These are phyloP conservation scores for Vitis amurensis DNA, from an alignment of 164 flowering plant species.

Conservation along the genomic window DNA sequence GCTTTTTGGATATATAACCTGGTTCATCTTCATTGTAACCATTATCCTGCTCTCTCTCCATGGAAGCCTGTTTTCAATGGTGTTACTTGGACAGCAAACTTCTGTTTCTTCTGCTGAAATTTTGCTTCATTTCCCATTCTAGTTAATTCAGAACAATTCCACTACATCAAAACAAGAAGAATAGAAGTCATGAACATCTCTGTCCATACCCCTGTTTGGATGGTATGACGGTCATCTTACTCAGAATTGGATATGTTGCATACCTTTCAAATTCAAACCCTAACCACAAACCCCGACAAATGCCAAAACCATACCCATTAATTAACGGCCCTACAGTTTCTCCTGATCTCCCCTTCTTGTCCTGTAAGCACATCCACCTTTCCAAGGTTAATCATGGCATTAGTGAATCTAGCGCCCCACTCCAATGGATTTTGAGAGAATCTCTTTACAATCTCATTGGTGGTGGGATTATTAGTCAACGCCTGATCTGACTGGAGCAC, in stretches of 20 bases:
- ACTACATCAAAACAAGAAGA: too few species aligned
- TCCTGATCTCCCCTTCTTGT: constrained; percentile 26
- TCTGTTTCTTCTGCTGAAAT: background rate
- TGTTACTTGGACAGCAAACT: background rate
- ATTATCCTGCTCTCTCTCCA: background rate
- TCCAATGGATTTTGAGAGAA: background rate
- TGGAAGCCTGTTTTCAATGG: background rate
- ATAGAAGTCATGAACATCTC: too few species aligned
- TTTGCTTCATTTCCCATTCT: background rate
- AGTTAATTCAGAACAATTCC: too few species aligned
- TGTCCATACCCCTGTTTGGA: too few species aligned
- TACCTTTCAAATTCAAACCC: too few species aligned
- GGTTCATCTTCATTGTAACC: background rate
- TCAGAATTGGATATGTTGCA: too few species aligned
- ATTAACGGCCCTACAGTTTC: constrained; percentile 12
- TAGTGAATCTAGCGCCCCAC: constrained; percentile 12
- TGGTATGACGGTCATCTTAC: too few species aligned
- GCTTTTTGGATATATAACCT: background rate
- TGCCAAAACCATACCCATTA: background rate
- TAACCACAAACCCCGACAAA: too few species aligned
- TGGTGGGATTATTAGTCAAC: constrained; percentile 6
- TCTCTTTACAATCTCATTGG: constrained; percentile 6
- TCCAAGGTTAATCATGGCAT: constrained; percentile 26
- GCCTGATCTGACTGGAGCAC: constrained; percentile 24
- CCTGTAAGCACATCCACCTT: constrained; percentile 23